Base-by-base conservation (phyloP, 441 rosid genomes). In the Corymbia citriodora region DNA sequence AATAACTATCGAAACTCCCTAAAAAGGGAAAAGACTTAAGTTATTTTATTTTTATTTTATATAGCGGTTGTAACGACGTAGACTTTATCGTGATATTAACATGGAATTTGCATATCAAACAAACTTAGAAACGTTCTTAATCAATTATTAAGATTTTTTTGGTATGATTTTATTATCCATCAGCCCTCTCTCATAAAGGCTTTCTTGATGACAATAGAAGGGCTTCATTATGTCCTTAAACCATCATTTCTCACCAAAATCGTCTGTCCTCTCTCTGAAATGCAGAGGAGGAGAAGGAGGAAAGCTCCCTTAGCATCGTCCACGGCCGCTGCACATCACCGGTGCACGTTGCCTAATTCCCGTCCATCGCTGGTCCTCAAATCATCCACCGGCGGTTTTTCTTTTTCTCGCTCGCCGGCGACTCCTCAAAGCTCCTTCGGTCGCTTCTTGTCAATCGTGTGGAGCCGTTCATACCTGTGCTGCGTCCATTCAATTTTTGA, bases 1-100 rank as follows among this genome's bases (percentile, higher is more conserved):
- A 3, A 10, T 59, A 59, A 59, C 65, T 25, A 10, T 10, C 27
- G 70, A 63, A 3, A 29, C 0, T 63, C 17, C 17, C 70, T 7
- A 3, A 63, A 29, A 63, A 29, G 6, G 29, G 33, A 63, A 55
- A 6, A 55, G 59, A 55, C 25, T 55, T 55, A 13, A 9, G 9
- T 27, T 55, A 63, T 0, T 57, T 21, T 23, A 23, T 57, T 57
- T 21, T 23, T 57, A 57, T 0, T 2, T 25, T 27, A 23, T 9
- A 57, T 25, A 9, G 10, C 1, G 1, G 23, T 23, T 0, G 63
- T 57, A 57, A 50, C 0, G 6, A 57, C 9, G 63, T 63, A 63
- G 4, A 63, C 14, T 13, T 29, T 59, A 11, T 17, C 19, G 57
- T 55, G 18, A 6, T 59, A 23, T 59, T 59, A 59, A 59, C 15